Percentiles rank a stretch among this genome's conserved stretches.
phyloP scores from a whole-genome alignment of 1,284 basidiomycete genomes.

The Ganoderma lingzhi region DNA sequence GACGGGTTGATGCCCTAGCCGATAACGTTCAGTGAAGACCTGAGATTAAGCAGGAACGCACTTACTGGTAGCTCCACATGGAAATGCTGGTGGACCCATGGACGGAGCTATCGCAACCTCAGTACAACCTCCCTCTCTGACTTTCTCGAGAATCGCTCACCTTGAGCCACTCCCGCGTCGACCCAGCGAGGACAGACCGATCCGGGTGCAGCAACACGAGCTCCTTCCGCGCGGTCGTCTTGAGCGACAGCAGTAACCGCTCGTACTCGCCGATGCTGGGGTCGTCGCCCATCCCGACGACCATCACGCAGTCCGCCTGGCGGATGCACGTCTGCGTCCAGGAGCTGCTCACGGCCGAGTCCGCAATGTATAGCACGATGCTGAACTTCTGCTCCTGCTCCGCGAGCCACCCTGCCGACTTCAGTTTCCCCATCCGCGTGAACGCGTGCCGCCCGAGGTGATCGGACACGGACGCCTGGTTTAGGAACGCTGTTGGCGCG shows the following conservation, averaged over 20 bases:
- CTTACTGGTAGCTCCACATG: constrained; percentile 88
- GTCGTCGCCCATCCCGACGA: constrained; percentile 96
- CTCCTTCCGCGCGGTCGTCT: constrained; percentile 98
- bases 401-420: constrained; percentile 92
- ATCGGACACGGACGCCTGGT: constrained; percentile 90
- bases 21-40: background rate
- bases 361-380: constrained; percentile 93
- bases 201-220: constrained; percentile 95
- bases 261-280: constrained; percentile 93
- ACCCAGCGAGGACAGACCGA: constrained; percentile 88
- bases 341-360: constrained; percentile 89
- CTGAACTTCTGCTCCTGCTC: constrained; percentile 94
- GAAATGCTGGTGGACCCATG: constrained; percentile 94
- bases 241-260: constrained; percentile 90
- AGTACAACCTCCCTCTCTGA: background rate
- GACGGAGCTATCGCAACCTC: constrained; percentile 71
- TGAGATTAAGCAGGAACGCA: constrained; percentile 10
- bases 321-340: constrained; percentile 99
- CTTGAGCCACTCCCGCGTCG: constrained; percentile 96
- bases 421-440: constrained; percentile 93
- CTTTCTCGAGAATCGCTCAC: constrained; percentile 48
- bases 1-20: constrained; percentile 69
- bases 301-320: constrained; percentile 96
- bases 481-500: constrained; percentile 88
- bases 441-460: constrained; percentile 94